Conservation (phyloP, 2,329 filamentous ascomycete genomes). For the Nemania sp. region DNA sequence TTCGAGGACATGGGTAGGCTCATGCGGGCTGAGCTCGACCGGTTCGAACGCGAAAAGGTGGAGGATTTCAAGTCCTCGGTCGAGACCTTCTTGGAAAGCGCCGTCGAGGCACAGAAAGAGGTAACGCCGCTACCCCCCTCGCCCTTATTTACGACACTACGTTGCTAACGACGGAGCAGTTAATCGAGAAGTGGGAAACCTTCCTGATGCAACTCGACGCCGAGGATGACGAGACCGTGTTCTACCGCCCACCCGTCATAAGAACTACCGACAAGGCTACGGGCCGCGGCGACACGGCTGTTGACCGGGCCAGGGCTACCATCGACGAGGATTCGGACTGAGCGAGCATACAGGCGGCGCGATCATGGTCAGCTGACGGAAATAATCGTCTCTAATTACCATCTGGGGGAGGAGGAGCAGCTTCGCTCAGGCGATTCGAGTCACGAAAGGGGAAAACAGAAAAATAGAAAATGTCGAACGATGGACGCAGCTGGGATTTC, state of each 20-base stretch:
- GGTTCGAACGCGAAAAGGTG: conserved; percentile 96
- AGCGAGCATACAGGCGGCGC: conserved; percentile 24
- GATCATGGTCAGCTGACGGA: background rate
- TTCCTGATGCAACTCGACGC: conserved; percentile 95
- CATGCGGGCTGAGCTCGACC: conserved; percentile 88
- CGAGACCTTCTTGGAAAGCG: conserved; percentile 95
- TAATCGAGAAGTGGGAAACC: conserved; percentile 94
- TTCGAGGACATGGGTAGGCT: conserved; percentile 98
- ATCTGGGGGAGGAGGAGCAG: background rate
- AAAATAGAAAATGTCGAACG: conserved; percentile 1
- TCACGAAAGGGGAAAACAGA: too few relatives aligned
- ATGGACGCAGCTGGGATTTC: conserved; percentile 8
- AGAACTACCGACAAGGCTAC: conserved; percentile 53
- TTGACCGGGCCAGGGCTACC: conserved; percentile 62
- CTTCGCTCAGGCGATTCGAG: background rate
- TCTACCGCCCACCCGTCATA: conserved; percentile 67
- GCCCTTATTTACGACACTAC: background rate
- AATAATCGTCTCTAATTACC: conserved; percentile 4
- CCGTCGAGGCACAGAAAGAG: conserved; percentile 98
- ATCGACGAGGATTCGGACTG: conserved; percentile 66
- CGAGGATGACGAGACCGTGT: conserved; percentile 79
- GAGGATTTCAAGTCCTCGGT: conserved; percentile 99
- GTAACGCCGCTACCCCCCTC: conserved; percentile 49
- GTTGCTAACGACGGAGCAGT: conserved; percentile 42
- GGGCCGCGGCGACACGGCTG: conserved; percentile 58